Evolutionary conservation across 2,329 filamentous ascomycete genomes (phyloP).

Genomic region (Neospermospora avenae): DNA sequence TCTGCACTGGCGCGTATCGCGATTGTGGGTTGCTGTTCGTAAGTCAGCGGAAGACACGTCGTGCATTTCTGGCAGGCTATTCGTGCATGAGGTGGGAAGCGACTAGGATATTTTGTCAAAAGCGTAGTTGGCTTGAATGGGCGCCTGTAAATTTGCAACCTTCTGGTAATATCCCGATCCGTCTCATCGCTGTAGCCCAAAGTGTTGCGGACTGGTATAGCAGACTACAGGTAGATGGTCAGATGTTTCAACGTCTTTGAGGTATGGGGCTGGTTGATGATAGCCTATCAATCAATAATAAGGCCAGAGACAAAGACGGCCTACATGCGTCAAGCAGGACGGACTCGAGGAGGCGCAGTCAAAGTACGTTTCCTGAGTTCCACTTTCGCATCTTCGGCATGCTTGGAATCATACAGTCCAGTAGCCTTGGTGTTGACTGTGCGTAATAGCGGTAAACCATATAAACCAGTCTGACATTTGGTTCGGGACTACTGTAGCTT

Average conservation of each 20-base stretch:
- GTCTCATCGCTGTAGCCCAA: neutral
- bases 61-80: neutral
- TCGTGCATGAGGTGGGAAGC: neutral
- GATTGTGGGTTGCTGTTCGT: neutral
- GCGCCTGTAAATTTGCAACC: neutral
- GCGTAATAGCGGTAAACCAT: neutral
- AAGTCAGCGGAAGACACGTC: conserved; percentile 3
- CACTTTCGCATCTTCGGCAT: neutral
- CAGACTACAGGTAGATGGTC: neutral
- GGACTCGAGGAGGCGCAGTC: conserved; percentile 4
- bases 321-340: too few species aligned
- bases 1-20: neutral
- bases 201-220: neutral
- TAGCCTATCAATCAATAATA: conserved; percentile 2
- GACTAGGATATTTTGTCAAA: neutral
- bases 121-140: neutral
- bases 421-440: neutral
- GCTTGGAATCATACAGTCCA: neutral
- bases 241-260: neutral
- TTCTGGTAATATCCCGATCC: neutral
- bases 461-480: neutral
- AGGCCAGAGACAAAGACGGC: neutral
- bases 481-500: too few species aligned
- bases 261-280: neutral
- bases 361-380: neutral